phyloP scores from a whole-genome alignment of 441 rosid species.

The Gossypium trilobum region DNA sequence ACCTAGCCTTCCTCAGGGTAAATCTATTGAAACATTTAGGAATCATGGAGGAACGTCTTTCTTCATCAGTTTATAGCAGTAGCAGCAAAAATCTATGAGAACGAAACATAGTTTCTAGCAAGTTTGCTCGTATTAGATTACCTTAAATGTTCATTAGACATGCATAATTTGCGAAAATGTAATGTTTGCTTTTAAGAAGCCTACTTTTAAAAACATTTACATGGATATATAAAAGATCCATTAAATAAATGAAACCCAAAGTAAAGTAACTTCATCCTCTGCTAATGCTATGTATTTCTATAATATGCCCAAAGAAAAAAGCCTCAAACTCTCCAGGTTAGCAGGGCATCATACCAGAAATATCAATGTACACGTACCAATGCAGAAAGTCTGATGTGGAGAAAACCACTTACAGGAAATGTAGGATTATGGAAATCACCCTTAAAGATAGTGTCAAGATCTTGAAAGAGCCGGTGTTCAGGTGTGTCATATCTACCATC shows the following conservation, averaged over 20 bases:
- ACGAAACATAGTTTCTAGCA: neutral
- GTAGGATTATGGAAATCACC: conserved; percentile 67
- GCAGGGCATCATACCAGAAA: neutral
- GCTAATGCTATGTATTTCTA: neutral
- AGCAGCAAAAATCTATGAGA: neutral
- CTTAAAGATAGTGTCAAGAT: conserved; percentile 48
- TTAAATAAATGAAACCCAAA: neutral
- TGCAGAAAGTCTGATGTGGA: neutral
- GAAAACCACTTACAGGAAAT: conserved; percentile 41
- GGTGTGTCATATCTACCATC: conserved; percentile 85
- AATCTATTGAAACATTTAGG: neutral
- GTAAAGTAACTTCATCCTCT: neutral
- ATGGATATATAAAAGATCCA: neutral
- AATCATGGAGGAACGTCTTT: neutral
- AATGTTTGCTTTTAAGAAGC: neutral
- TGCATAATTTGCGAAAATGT: neutral
- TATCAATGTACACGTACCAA: neutral
- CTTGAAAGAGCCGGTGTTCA: conserved; percentile 49
- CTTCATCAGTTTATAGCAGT: neutral
- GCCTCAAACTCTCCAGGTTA: neutral
- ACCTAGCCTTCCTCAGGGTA: neutral
- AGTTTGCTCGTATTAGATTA: neutral
- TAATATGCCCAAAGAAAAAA: neutral
- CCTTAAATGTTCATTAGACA: neutral
- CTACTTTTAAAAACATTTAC: neutral